Conservation (phyloP, 2,329 filamentous ascomycete genomes). For the Proliferodiscus dingleyae region DNA sequence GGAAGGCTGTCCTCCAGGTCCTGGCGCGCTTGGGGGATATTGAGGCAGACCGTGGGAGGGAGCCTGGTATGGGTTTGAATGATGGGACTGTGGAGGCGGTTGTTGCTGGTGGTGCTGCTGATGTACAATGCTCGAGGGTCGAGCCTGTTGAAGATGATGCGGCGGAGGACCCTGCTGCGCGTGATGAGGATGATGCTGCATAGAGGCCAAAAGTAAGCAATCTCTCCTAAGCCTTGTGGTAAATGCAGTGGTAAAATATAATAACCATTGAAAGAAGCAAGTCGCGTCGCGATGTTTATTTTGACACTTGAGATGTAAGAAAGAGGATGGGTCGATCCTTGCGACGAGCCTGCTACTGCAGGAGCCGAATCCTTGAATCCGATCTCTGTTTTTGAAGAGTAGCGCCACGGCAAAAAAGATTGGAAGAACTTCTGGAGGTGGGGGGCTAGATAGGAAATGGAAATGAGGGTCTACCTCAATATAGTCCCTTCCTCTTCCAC, state of each 20-base stretch:
- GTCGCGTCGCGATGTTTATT: slow-evolving; percentile 31
- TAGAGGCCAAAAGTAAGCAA: slow-evolving; percentile 27
- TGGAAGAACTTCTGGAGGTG: slow-evolving; percentile 11
- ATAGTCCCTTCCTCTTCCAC: slow-evolving; percentile 26
- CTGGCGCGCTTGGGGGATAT: slow-evolving; percentile 64
- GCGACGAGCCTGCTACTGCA: slow-evolving; percentile 31
- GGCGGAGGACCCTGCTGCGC: slow-evolving; percentile 65
- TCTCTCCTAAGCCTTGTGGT: slow-evolving; percentile 14
- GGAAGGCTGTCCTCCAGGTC: slow-evolving; percentile 54
- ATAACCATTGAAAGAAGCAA: slow-evolving; percentile 30
- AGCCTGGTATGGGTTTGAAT: slow-evolving; percentile 59
- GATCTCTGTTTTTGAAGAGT: slow-evolving; percentile 26
- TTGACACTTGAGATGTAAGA: slow-evolving; percentile 26
- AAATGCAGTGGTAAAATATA: slow-evolving; percentile 26
- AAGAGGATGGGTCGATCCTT: slow-evolving; percentile 27
- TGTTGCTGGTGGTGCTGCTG: slow-evolving; percentile 64
- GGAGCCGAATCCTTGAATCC: slow-evolving; percentile 25
- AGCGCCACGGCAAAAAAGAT: slow-evolving; percentile 18
- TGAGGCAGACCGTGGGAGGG: slow-evolving; percentile 61
- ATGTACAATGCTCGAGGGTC: slow-evolving; percentile 68
- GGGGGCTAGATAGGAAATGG: slow-evolving; percentile 26
- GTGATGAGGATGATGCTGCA: slow-evolving; percentile 72
- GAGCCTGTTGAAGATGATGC: slow-evolving; percentile 63
- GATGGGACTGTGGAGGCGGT: slow-evolving; percentile 51
- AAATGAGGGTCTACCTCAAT: slow-evolving; percentile 31